Evolutionary conservation across 352 stramenopile species (phyloP).

Genomic region (Phytopythium kandeliae): DNA sequence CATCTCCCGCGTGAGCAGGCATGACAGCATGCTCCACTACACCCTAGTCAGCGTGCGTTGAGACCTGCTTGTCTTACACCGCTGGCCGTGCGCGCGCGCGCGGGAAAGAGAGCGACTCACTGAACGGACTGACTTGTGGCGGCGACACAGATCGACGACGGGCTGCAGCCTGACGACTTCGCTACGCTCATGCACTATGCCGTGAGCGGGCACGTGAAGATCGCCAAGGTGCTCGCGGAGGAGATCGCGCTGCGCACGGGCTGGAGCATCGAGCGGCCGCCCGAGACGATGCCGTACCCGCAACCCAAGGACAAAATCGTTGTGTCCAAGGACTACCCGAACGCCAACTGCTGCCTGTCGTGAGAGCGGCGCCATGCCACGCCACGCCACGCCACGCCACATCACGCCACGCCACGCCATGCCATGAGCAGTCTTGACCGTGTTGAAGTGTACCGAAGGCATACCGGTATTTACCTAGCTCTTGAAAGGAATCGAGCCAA

Average conservation of each 20-base stretch:
- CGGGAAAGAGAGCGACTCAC: not conserved
- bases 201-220: conserved; percentile 81
- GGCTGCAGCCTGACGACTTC: conserved; percentile 60
- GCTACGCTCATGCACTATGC: conserved; percentile 80
- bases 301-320: conserved; percentile 77
- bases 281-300: conserved; percentile 70
- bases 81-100: not conserved
- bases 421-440: too few species aligned
- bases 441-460: too few species aligned
- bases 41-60: conserved; percentile 62
- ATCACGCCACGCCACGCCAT: too few species aligned
- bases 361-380: conserved; percentile 9
- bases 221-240: conserved; percentile 60
- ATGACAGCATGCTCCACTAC: conserved; percentile 81
- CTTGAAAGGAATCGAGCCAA: too few species aligned
- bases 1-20: conserved; percentile 69
- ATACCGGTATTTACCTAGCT: too few species aligned
- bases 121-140: not conserved
- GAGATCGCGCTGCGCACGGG: conserved; percentile 66
- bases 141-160: conserved; percentile 46
- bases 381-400: not conserved
- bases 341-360: conserved; percentile 26
- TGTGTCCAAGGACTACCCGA: conserved; percentile 49
- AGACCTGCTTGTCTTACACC: not conserved
- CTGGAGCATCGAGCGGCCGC: conserved; percentile 47